Evolutionary conservation across 2,329 filamentous ascomycete species (phyloP).

Genomic region (Fusarium musae): DNA sequence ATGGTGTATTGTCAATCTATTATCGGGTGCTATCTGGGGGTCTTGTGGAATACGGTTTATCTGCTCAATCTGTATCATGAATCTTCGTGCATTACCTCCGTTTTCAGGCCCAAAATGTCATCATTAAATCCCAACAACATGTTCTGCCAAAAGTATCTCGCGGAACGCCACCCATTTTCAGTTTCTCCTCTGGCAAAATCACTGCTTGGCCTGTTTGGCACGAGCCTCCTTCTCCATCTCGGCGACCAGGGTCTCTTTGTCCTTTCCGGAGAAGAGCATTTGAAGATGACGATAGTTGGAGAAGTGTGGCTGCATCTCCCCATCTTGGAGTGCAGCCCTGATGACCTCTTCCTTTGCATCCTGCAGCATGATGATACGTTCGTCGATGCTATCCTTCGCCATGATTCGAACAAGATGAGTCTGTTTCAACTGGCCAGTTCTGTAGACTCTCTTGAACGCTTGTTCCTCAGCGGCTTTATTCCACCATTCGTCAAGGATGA

Average conservation of each 20-base stretch:
- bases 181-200: accelerated
- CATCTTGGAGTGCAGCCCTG: constrained; percentile 48
- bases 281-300: not conserved
- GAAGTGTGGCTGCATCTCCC: constrained; percentile 13
- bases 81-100: not conserved
- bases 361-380: constrained; percentile 66
- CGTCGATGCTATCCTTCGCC: constrained; percentile 67
- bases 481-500: constrained; percentile 69
- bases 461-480: constrained; percentile 72
- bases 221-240: not conserved
- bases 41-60: not conserved
- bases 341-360: constrained; percentile 62
- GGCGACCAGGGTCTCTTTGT: accelerated
- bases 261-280: not conserved
- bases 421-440: constrained; percentile 71
- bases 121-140: not conserved
- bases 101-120: not conserved
- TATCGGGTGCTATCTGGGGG: not conserved
- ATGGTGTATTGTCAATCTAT: not conserved
- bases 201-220: not conserved
- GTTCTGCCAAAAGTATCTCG: not conserved
- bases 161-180: accelerated
- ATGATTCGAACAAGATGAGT: constrained; percentile 69
- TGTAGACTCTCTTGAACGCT: constrained; percentile 67
- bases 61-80: not conserved